Base-by-base conservation (phyloP, 1,284 basidiomycete species). In the Golubevia pallescens region DNA sequence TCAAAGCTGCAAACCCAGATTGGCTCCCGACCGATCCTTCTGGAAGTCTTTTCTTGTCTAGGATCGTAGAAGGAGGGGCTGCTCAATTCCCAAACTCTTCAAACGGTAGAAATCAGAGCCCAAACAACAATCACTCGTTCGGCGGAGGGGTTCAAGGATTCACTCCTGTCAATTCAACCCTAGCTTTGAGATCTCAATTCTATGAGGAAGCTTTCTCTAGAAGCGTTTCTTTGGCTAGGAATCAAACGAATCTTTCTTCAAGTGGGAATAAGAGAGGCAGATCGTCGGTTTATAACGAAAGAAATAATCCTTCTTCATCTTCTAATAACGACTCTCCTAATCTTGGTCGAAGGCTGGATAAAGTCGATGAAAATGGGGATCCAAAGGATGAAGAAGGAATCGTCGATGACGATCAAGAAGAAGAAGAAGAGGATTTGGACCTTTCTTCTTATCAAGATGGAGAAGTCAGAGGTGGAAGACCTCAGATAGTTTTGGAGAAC, bases 21-120 rank as follows among this genome's bases (percentile, higher is more conserved):
- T 97, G 95, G 95, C 92, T 91, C 73, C 95, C 95, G 0, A 88
- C 90, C 1, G 94, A 97, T 83, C 93, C 93, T 0, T 89, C 91
- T 14, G 91, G 93, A 4, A 95, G 93, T 0, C 87, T 95, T 13
- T 95, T 94, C 84, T 90, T 96, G 57, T 92, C 90, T 74, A 90
- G 92, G 57, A 90, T 96, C 86, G 91, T 92, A 1, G 92, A 93
- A 66, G 87, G 91, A 70, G 89, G 70, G 20, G 52, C 64, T 2
- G 61, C 23, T 16, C 61, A 34, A 24, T 38, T 64, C 19, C 63
- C 65, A 14, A 20, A 10, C 20, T 58, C 48, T n/a, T 32, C 59
- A 21, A 65, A 52, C 60, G 32, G 19, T 42, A 20, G 19, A n/a
- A 60, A 57, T 56, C 42, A 57, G 16, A 59, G 48, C 10, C 32